These are phyloP conservation scores for Hippophae tibetana DNA, from an alignment of 306 rosid species.

Conservation along the genomic window DNA sequence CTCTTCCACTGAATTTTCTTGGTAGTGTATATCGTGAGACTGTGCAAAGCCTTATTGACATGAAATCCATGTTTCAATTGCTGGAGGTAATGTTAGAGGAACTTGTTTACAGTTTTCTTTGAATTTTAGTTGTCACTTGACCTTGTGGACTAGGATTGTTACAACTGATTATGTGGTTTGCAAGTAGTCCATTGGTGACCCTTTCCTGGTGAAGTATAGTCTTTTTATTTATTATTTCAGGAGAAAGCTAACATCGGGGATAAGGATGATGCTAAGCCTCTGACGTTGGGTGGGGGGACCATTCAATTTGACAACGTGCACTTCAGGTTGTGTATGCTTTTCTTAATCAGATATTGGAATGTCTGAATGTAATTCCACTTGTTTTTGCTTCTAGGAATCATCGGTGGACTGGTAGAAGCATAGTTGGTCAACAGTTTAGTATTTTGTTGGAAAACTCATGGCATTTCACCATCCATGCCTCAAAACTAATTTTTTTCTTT, in stretches of 20 bases:
- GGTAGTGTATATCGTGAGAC: slow-evolving; percentile 99
- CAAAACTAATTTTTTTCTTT: neutral
- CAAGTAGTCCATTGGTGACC: slow-evolving; percentile 5
- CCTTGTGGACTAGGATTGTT: neutral
- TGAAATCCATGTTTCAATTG: slow-evolving; percentile 95
- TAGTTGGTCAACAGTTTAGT: neutral
- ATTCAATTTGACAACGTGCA: slow-evolving; percentile 68
- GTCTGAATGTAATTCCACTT: neutral
- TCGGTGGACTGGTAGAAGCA: neutral
- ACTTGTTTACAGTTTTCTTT: slow-evolving; percentile 12
- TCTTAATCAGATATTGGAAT: slow-evolving; percentile 9
- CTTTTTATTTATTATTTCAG: slow-evolving; percentile 32
- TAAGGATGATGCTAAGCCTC: slow-evolving; percentile 54
- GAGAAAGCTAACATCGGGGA: slow-evolving; percentile 73
- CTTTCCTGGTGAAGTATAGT: slow-evolving; percentile 7
- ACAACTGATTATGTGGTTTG: neutral
- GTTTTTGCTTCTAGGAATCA: neutral
- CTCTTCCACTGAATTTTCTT: slow-evolving; percentile 94
- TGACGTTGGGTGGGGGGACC: slow-evolving; percentile 59
- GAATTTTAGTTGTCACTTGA: slow-evolving; percentile 12
- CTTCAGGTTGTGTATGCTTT: slow-evolving; percentile 48
- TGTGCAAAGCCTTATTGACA: slow-evolving; percentile 89
- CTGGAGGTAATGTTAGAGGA: slow-evolving; percentile 61
- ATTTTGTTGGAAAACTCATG: neutral
- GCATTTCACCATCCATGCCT: neutral